Percentiles rank a stretch among this genome's conserved stretches.
Conservation (phyloP, 2,329 filamentous ascomycete species). For the Endothia cerciana region DNA sequence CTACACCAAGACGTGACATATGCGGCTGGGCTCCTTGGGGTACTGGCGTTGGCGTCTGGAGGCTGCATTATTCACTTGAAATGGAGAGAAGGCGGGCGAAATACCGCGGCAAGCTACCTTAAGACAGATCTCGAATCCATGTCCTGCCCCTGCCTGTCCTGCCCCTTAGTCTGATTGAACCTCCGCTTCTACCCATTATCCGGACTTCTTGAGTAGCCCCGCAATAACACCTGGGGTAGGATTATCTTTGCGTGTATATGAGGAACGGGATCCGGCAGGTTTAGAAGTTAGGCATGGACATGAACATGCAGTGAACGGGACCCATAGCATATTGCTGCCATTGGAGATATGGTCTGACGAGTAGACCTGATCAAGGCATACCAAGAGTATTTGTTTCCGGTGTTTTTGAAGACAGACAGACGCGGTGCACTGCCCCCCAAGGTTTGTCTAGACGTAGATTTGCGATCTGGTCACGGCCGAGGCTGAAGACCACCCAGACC, state of each 20-base stretch:
- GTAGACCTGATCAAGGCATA: neutral
- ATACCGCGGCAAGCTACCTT: conserved; percentile 10
- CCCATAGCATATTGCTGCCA: neutral
- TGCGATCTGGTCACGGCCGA: neutral
- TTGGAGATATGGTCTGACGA: neutral
- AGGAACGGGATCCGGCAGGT: neutral
- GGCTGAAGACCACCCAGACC: conserved; percentile 10
- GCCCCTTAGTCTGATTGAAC: neutral
- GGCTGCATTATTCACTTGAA: conserved; percentile 23
- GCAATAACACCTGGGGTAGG: neutral
- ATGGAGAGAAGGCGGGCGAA: conserved; percentile 8
- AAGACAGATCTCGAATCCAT: conserved; percentile 23
- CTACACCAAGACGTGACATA: conserved; percentile 2
- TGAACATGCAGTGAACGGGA: neutral
- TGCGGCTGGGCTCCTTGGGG: conserved; percentile 13
- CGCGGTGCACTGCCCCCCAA: too few species aligned
- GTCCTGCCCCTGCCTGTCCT: neutral
- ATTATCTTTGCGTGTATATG: neutral
- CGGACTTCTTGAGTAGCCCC: neutral
- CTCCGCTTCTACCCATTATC: neutral
- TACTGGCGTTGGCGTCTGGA: conserved; percentile 28
- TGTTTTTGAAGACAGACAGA: too few species aligned
- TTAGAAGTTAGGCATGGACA: neutral
- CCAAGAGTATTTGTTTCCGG: neutral
- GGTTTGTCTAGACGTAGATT: neutral